These are phyloP conservation scores for Fennellomyces sp. DNA, from an alignment of 371 early-diverging fungal species.

Conservation along the genomic window DNA sequence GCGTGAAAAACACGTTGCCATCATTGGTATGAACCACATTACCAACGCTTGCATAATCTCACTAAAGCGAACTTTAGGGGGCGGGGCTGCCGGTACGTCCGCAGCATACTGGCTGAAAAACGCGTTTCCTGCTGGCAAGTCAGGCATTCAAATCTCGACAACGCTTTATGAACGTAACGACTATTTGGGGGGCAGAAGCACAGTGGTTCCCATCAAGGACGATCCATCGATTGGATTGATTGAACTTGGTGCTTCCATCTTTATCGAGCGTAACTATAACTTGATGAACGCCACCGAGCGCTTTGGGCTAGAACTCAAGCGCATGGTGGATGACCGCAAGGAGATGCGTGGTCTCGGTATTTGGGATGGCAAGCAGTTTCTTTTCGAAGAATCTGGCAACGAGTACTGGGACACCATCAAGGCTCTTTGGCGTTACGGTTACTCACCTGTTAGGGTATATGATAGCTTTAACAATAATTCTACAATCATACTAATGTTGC, in stretches of 20 bases:
- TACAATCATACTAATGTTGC: too few species aligned
- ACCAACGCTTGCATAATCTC: background rate
- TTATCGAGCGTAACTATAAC: constrained; percentile 60
- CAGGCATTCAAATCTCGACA: constrained; percentile 27
- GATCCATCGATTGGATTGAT: constrained; percentile 35
- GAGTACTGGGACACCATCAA: constrained; percentile 46
- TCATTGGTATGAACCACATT: constrained; percentile 31
- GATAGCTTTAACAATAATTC: background rate
- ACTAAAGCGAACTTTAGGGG: constrained; percentile 36
- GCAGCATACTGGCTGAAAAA: constrained; percentile 59
- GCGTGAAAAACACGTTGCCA: constrained; percentile 28
- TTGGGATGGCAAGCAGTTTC: constrained; percentile 54
- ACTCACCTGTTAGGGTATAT: constrained; percentile 50
- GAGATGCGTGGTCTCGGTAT: constrained; percentile 35
- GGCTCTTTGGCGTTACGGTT: constrained; percentile 53
- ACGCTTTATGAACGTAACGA: constrained; percentile 57
- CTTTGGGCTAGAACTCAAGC: constrained; percentile 49
- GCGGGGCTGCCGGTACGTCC: constrained; percentile 67
- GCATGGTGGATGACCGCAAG: constrained; percentile 6
- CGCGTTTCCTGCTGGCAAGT: constrained; percentile 32
- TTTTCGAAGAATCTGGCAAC: constrained; percentile 54
- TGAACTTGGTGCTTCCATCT: constrained; percentile 69
- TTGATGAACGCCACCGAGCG: constrained; percentile 52
- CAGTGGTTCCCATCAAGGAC: constrained; percentile 42
- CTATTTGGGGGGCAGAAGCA: constrained; percentile 60